A percentile compares a stretch with the other conserved stretches of the same genome.
Evolutionary conservation across 2,329 filamentous ascomycete genomes (phyloP).

Genomic region (Botrytis aclada): DNA sequence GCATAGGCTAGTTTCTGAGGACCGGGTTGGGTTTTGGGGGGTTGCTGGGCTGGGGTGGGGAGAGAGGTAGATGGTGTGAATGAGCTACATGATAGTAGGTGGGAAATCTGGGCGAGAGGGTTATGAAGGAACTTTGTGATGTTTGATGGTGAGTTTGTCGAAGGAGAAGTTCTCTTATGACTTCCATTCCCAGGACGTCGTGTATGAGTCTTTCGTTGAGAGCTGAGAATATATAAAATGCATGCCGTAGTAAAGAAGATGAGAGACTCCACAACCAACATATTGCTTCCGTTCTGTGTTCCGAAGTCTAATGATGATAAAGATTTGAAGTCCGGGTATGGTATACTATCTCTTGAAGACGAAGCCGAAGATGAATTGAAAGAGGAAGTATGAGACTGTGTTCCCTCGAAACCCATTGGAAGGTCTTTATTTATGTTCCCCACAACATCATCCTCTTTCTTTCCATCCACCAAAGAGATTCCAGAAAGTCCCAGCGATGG

Average conservation of each 20-base stretch:
- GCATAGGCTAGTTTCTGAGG: conserved; percentile 5
- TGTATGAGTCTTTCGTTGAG: background rate
- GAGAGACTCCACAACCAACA: conserved; percentile 12
- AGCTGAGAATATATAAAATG: conserved; percentile 10
- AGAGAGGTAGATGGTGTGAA: background rate
- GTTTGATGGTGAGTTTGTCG: background rate
- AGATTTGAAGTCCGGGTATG: background rate
- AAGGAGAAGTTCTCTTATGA: background rate
- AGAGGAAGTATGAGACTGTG: background rate
- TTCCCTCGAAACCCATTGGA: background rate
- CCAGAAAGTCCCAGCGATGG: background rate
- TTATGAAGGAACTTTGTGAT: background rate
- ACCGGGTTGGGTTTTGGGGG: background rate
- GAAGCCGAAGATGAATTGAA: background rate
- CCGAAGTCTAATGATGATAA: background rate
- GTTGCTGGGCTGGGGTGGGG: background rate
- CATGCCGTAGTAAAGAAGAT: conserved; percentile 6
- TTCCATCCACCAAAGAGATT: background rate
- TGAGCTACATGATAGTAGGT: background rate
- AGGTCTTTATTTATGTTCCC: background rate
- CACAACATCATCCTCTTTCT: background rate
- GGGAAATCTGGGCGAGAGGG: background rate
- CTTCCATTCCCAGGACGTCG: background rate
- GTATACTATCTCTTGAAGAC: background rate
- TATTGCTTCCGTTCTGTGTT: conserved; percentile 7